Percentiles rank a stretch among this genome's conserved stretches.
phyloP scores from a whole-genome alignment of 768 basidiomycete species.

The Pleurotus platypus region DNA sequence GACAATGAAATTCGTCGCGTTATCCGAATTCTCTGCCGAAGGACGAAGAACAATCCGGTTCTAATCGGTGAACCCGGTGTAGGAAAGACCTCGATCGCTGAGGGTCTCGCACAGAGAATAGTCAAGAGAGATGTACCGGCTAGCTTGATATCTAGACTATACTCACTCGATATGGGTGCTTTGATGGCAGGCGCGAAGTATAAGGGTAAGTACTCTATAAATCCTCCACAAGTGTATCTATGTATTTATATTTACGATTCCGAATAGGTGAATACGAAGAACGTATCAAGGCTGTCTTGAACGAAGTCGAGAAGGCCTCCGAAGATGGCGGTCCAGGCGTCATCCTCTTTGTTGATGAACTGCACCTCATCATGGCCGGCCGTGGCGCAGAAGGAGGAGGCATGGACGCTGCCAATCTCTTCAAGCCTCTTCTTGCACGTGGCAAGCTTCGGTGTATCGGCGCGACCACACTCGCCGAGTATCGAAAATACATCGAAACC shows the following conservation, averaged over 20 bases:
- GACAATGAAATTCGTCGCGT: slow-evolving; percentile 89
- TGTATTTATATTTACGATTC: background rate
- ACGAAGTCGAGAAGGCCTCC: slow-evolving; percentile 88
- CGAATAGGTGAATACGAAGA: slow-evolving; percentile 79
- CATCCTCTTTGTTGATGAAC: slow-evolving; percentile 93
- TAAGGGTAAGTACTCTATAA: slow-evolving; percentile 49
- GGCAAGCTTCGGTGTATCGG: slow-evolving; percentile 79
- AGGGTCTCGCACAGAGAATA: slow-evolving; percentile 94
- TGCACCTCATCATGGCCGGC: slow-evolving; percentile 93
- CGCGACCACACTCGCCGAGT: slow-evolving; percentile 90
- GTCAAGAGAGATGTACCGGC: slow-evolving; percentile 89
- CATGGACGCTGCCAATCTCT: slow-evolving; percentile 91
- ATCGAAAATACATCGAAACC: slow-evolving; percentile 90
- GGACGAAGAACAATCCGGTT: slow-evolving; percentile 97
- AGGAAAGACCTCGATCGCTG: slow-evolving; percentile 93
- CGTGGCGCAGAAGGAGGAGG: slow-evolving; percentile 79
- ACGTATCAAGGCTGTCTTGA: slow-evolving; percentile 86
- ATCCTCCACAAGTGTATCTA: background rate
- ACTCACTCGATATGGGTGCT: slow-evolving; percentile 91
- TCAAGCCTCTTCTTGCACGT: slow-evolving; percentile 89
- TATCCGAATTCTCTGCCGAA: slow-evolving; percentile 79
- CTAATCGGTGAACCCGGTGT: slow-evolving; percentile 94
- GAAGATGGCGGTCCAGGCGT: slow-evolving; percentile 73
- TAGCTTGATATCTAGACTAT: slow-evolving; percentile 68
- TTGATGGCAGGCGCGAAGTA: slow-evolving; percentile 92